Conservation (phyloP, 768 basidiomycete genomes). For the Tephrocybe sp. region DNA sequence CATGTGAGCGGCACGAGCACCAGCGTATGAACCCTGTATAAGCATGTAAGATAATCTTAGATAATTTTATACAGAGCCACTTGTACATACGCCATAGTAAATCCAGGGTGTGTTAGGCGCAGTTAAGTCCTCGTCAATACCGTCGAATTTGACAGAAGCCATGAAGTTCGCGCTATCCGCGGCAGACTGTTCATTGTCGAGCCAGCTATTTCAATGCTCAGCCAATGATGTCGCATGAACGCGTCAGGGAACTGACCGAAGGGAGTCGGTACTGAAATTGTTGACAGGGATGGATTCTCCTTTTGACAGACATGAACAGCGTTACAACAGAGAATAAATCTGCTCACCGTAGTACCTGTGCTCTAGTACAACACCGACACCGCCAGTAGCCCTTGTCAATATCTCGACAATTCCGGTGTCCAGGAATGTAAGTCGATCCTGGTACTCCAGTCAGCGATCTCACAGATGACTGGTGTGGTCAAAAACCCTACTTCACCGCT, state of each 20-base stretch:
- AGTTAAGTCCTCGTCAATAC: constrained; percentile 67
- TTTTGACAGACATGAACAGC: constrained; percentile 25
- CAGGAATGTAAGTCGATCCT: constrained; percentile 55
- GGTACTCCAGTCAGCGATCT: background rate
- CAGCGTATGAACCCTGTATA: constrained; percentile 80
- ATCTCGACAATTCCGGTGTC: constrained; percentile 88
- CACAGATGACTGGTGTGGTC: background rate
- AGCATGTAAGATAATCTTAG: constrained; percentile 5
- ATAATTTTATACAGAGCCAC: background rate
- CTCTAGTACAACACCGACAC: constrained; percentile 87
- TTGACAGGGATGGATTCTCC: constrained; percentile 73
- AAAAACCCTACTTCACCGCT: constrained; percentile 58
- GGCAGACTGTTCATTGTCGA: constrained; percentile 86
- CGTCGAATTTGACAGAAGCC: constrained; percentile 70
- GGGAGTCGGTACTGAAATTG: constrained; percentile 78
- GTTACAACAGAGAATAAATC: constrained; percentile 6
- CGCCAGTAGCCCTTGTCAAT: constrained; percentile 78
- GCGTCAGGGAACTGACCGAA: constrained; percentile 47
- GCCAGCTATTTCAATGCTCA: constrained; percentile 51
- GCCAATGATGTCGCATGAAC: background rate
- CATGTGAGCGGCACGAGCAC: constrained; percentile 93
- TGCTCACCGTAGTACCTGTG: constrained; percentile 82
- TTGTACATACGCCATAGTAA: constrained; percentile 77
- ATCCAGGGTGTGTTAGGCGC: constrained; percentile 82
- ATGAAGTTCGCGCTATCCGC: constrained; percentile 95